Percentiles rank a stretch among this genome's conserved stretches.
Evolutionary conservation across 2,329 filamentous ascomycete genomes (phyloP).

Genomic region (Sporothrix dimorphospora): DNA sequence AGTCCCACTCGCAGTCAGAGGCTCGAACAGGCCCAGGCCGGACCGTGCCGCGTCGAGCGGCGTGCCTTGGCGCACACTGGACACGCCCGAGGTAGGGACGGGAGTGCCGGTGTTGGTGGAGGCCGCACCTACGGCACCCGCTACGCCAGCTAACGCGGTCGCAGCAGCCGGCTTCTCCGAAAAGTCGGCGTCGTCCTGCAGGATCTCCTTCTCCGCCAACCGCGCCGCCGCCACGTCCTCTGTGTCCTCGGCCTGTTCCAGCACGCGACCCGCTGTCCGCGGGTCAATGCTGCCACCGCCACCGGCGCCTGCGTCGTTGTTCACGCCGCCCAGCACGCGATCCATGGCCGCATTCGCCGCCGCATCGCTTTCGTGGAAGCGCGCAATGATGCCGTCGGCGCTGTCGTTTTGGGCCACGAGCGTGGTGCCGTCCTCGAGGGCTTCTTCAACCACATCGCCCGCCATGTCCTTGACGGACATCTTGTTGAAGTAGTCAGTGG

Average conservation of each 20-base stretch:
- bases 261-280: slow-evolving; percentile 67
- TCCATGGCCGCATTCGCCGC: slow-evolving; percentile 85
- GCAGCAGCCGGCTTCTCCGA: slow-evolving; percentile 59
- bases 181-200: slow-evolving; percentile 84
- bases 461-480: slow-evolving; percentile 70
- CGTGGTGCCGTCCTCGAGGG: slow-evolving; percentile 36
- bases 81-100: slow-evolving; percentile 50
- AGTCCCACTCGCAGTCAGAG: slow-evolving; percentile 39
- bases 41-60: slow-evolving; percentile 45
- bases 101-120: slow-evolving; percentile 49
- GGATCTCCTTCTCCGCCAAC: slow-evolving; percentile 84
- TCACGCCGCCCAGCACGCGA: slow-evolving; percentile 71
- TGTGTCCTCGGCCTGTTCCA: slow-evolving; percentile 88
- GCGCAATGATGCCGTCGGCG: background rate
- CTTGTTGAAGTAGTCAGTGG: slow-evolving; percentile 93
- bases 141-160: slow-evolving; percentile 44
- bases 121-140: slow-evolving; percentile 54
- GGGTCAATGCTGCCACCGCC: slow-evolving; percentile 47
- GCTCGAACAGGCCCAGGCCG: slow-evolving; percentile 44
- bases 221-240: slow-evolving; percentile 90
- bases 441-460: slow-evolving; percentile 36
- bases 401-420: slow-evolving; percentile 33
- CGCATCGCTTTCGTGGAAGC: slow-evolving; percentile 64
- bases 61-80: slow-evolving; percentile 56
- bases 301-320: slow-evolving; percentile 48